Evolutionary conservation across 2,329 filamentous ascomycete genomes (phyloP).

Genomic region (Ophiocordyceps australis): DNA sequence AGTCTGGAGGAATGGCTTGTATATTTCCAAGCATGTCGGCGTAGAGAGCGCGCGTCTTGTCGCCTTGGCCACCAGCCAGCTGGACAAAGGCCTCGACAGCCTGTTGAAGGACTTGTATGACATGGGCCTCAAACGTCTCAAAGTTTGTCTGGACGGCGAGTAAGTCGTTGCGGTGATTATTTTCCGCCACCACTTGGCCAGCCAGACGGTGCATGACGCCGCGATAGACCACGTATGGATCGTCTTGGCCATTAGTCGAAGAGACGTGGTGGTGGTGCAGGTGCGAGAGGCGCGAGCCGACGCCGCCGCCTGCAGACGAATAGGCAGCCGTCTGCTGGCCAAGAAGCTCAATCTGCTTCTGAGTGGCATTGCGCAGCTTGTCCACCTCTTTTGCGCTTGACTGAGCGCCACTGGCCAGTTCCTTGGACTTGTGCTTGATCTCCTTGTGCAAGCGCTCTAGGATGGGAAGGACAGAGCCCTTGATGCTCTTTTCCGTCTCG

Average conservation of each 20-base stretch:
- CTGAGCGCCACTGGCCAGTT: slow-evolving; percentile 61
- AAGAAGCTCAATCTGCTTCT: slow-evolving; percentile 92
- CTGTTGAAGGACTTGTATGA: slow-evolving; percentile 67
- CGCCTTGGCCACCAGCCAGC: slow-evolving; percentile 61
- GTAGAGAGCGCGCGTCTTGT: slow-evolving; percentile 67
- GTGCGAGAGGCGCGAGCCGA: too few species aligned
- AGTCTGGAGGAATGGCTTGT: slow-evolving; percentile 64
- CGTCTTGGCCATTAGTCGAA: too few species aligned
- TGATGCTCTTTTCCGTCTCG: slow-evolving; percentile 83
- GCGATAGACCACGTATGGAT: slow-evolving; percentile 76
- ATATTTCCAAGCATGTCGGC: slow-evolving; percentile 62
- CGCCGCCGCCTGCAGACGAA: slow-evolving; percentile 56
- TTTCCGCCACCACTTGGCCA: slow-evolving; percentile 87
- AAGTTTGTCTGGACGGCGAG: slow-evolving; percentile 86
- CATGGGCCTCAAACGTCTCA: slow-evolving; percentile 68
- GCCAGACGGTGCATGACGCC: slow-evolving; percentile 69
- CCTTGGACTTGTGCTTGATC: slow-evolving; percentile 92
- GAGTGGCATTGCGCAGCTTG: slow-evolving; percentile 67
- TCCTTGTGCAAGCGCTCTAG: slow-evolving; percentile 86
- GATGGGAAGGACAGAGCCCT: slow-evolving; percentile 68
- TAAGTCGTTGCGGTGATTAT: slow-evolving; percentile 86
- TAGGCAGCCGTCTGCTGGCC: slow-evolving; percentile 70
- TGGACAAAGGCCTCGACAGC: slow-evolving; percentile 71
- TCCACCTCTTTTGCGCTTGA: slow-evolving; percentile 85
- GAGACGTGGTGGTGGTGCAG: slow-evolving; percentile 44